Evolutionary conservation across 2,329 filamentous ascomycete species (phyloP).

Genomic region (Exophiala calicioides): DNA sequence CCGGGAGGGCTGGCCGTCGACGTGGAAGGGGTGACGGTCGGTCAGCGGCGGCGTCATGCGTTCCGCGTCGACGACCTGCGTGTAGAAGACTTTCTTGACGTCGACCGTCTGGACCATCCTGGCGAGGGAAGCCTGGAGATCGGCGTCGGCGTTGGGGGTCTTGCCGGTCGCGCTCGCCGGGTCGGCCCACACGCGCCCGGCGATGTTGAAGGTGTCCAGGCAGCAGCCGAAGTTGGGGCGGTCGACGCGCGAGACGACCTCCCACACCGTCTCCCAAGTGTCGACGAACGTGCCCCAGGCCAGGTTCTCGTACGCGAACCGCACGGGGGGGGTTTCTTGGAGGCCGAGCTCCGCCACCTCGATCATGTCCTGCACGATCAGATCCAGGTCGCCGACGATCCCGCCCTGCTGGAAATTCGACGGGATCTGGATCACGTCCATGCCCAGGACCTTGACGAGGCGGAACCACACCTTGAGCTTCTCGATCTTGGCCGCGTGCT

Average conservation of each 20-base stretch:
- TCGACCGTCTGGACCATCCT: constrained; percentile 59
- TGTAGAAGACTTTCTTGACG: constrained; percentile 67
- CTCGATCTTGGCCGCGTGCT: constrained; percentile 61
- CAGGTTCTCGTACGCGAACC: constrained; percentile 72
- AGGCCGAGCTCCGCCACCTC: constrained; percentile 64
- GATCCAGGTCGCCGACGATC: constrained; percentile 51
- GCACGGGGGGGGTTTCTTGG: constrained; percentile 56
- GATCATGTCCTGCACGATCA: constrained; percentile 45
- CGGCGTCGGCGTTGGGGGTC: constrained; percentile 56
- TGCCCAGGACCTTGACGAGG: constrained; percentile 63
- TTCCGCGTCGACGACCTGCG: constrained; percentile 76
- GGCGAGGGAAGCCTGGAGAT: constrained; percentile 56
- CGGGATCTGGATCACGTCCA: constrained; percentile 72
- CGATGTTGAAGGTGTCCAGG: constrained; percentile 77
- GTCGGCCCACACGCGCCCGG: constrained; percentile 70
- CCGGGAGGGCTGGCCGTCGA: constrained; percentile 57
- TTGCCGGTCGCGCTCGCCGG: constrained; percentile 57
- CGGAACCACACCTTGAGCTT: constrained; percentile 67
- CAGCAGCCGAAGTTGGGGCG: constrained; percentile 72
- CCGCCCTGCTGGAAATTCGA: constrained; percentile 60
- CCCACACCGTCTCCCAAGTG: constrained; percentile 73
- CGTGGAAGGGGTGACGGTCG: constrained; percentile 59
- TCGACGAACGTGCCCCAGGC: constrained; percentile 70
- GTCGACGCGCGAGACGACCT: constrained; percentile 64
- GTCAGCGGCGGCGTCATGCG: constrained; percentile 59